These are phyloP conservation scores for Penicillium simplicissimum DNA, from an alignment of 495 filamentous ascomycete genomes.

Conservation along the genomic window DNA sequence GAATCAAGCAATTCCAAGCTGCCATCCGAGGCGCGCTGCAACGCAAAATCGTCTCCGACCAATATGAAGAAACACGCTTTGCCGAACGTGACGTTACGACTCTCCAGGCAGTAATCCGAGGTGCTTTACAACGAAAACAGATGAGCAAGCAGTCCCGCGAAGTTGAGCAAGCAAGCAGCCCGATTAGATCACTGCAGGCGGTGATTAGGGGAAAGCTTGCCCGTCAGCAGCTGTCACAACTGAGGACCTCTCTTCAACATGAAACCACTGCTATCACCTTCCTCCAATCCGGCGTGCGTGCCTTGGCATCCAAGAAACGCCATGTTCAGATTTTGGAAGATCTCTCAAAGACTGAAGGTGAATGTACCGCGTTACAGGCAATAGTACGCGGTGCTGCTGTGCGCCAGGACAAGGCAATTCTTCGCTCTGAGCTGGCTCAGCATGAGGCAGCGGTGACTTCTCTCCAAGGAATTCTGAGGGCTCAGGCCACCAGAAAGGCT, in stretches of 20 bases:
- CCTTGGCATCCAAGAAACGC: conserved; percentile 36
- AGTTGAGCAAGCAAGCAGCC: conserved; percentile 28
- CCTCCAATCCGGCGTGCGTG: conserved; percentile 49
- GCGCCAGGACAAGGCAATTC: conserved; percentile 26
- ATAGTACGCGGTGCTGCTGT: conserved; percentile 40
- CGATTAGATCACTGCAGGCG: conserved; percentile 43
- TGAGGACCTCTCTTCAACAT: conserved; percentile 32
- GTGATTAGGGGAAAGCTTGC: conserved; percentile 54
- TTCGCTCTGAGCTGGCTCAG: conserved; percentile 30
- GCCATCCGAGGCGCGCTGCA: conserved; percentile 62
- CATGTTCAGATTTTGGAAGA: conserved; percentile 31
- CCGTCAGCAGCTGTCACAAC: conserved; percentile 41
- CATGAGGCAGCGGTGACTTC: conserved; percentile 30
- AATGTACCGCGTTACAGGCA: conserved; percentile 43
- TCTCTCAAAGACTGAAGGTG: conserved; percentile 31
- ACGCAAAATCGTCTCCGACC: conserved; percentile 46
- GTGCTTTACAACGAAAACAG: conserved; percentile 47
- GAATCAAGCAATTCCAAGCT: conserved; percentile 60
- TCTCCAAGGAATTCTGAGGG: conserved; percentile 40
- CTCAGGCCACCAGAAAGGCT: conserved; percentile 36
- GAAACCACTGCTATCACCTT: conserved; percentile 39
- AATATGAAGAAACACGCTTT: conserved; percentile 48
- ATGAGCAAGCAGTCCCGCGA: conserved; percentile 55
- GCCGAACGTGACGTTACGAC: conserved; percentile 51
- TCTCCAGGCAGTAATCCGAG: conserved; percentile 73